Conservation (phyloP, 2,329 filamentous ascomycete species). For the Alternaria metachromatica region DNA sequence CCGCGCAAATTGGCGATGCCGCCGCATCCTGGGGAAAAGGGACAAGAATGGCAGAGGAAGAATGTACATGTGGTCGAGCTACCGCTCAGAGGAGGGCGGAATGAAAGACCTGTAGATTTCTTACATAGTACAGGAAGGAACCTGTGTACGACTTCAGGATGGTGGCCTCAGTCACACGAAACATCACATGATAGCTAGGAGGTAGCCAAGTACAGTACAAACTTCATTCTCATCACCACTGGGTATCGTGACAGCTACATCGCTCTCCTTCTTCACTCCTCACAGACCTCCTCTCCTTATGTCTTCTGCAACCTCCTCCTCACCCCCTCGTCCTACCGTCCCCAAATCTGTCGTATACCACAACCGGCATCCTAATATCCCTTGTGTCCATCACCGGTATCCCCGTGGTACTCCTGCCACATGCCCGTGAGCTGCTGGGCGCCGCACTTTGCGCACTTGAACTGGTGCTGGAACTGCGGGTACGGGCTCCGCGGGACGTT, state of each 20-base stretch:
- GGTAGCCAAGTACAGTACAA: neutral
- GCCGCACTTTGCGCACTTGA: neutral
- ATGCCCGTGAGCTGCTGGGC: slow-evolving; percentile 5
- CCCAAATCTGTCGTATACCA: neutral
- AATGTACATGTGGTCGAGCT: slow-evolving; percentile 3
- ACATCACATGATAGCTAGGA: neutral
- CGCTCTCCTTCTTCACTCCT: neutral
- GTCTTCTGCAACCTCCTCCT: neutral
- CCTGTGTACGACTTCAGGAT: slow-evolving; percentile 29
- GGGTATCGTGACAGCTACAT: neutral
- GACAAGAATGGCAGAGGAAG: slow-evolving; percentile 13
- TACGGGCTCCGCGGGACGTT: slow-evolving; percentile 6
- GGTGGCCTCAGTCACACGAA: slow-evolving; percentile 26
- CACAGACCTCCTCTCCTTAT: neutral
- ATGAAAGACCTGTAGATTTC: slow-evolving; percentile 15
- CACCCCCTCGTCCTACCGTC: neutral
- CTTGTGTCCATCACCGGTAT: neutral
- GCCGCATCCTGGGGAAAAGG: neutral
- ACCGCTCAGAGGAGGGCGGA: neutral
- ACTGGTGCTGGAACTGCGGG: slow-evolving; percentile 5
- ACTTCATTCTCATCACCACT: neutral
- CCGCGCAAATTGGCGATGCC: neutral
- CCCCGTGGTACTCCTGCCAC: slow-evolving; percentile 11
- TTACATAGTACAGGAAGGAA: slow-evolving; percentile 28
- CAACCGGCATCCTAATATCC: neutral